Evolutionary conservation across 306 rosid species (phyloP), one percentile per base, ranked within the genome.

Genomic region (Abrus pulchellus): DNA sequence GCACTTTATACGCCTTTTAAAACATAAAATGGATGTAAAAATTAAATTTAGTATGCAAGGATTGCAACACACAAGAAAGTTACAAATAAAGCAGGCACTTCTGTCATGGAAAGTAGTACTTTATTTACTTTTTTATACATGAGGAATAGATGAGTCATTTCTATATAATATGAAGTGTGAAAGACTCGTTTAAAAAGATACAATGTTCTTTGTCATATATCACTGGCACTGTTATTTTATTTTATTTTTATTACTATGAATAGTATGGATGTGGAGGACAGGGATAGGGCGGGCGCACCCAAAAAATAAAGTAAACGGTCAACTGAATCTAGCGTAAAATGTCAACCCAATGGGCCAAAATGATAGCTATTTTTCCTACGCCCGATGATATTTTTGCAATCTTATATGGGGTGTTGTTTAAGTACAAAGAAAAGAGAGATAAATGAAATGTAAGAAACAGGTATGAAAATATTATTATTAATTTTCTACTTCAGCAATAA

Each of bases 331-430:
- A 50, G 27, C 3, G 14, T 5, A 76, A 34, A 33, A 49, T 28
- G 4, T 9, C 52, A 76, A 52, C 53, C 73, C 81, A 76, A 63
- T 38, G 73, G 74, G 30, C 73, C 9, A 11, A 36, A 76, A 36
- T 20, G 32, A 7, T 14, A n/a, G 47, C 4, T 74, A 56, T 29
- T 41, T 40, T 9, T 9, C 34, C 5, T 5, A 5, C 3, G 1
- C 5, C 48, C 20, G 20, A 20, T 20, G 20, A 20, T 20, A 20
- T 20, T 20, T 20, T 20, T 20, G 20, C 20, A 20, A 20, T 20
- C 20, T 20, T 20, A 20, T 20, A 20, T 20, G 20, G 20, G 20
- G 20, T 20, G 20, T 20, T 20, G 20, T 20, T 20, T 20, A 20
- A 20, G 20, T 20, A 20, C 20, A 20, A 20, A 20, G 20, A 20